A percentile compares a stretch with the other conserved stretches of the same genome.
phyloP scores from a whole-genome alignment of 148 eudicot genomes.

The Heliosperma pusillum region DNA sequence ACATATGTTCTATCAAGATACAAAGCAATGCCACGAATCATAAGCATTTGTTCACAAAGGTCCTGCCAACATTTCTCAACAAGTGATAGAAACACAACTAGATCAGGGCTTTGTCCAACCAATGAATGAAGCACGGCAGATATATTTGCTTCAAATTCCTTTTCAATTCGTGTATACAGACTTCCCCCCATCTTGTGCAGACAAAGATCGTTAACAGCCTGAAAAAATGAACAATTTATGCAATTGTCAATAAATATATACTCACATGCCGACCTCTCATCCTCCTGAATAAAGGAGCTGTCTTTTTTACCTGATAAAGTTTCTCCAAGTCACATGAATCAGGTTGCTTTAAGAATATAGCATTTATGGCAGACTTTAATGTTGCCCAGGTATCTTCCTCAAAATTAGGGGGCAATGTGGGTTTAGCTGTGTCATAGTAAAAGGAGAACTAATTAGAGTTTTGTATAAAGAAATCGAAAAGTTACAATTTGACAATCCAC shows the following conservation, averaged over 20 bases:
- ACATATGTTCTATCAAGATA: conserved; percentile 95
- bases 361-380: conserved; percentile 81
- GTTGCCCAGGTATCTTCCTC: conserved; percentile 95
- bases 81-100: conserved; percentile 81
- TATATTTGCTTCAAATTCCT: conserved; percentile 80
- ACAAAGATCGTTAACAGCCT: conserved; percentile 96
- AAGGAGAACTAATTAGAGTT: conserved; percentile 13
- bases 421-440: conserved; percentile 55
- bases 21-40: conserved; percentile 96
- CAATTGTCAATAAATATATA: conserved; percentile 3
- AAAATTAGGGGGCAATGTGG: conserved; percentile 70
- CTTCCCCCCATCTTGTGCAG: conserved; percentile 90
- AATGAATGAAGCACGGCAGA: conserved; percentile 61
- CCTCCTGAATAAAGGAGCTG: neutral
- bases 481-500: neutral
- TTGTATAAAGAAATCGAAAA: neutral
- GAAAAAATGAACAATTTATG: conserved; percentile 15
- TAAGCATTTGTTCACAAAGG: conserved; percentile 92
- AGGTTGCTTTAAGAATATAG: conserved; percentile 87
- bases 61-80: conserved; percentile 98
- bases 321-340: conserved; percentile 86
- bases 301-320: conserved; percentile 68
- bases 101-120: conserved; percentile 93
- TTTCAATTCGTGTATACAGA: conserved; percentile 85
- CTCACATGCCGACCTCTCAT: neutral